These are phyloP conservation scores for Eugenia klotzschiana DNA, from an alignment of 441 rosid genomes.

Conservation along the genomic window DNA sequence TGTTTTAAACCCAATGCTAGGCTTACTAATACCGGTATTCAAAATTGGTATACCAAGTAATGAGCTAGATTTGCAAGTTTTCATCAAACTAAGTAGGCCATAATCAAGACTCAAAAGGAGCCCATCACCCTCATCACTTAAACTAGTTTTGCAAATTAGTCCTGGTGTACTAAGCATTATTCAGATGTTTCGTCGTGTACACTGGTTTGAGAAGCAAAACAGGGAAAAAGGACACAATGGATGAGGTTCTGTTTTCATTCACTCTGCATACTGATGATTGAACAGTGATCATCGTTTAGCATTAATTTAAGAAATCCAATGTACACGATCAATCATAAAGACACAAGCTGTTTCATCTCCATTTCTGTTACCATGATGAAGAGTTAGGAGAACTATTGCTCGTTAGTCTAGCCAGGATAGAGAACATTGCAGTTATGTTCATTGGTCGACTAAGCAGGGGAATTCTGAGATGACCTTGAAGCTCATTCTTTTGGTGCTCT, in stretches of 20 bases:
- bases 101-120: not conserved
- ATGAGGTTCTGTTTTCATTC: not conserved
- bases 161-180: not conserved
- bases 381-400: not conserved
- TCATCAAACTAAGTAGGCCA: not conserved
- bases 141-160: not conserved
- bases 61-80: not conserved
- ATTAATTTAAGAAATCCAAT: not conserved
- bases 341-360: not conserved
- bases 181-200: not conserved
- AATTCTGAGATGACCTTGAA: not conserved
- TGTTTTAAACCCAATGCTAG: not conserved
- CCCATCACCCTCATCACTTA: not conserved
- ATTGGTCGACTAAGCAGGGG: not conserved
- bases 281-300: not conserved
- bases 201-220: not conserved
- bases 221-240: not conserved
- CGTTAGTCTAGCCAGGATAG: not conserved
- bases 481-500: not conserved
- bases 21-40: not conserved
- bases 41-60: not conserved
- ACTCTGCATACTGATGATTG: not conserved
- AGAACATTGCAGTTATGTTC: not conserved
- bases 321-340: not conserved
- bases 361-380: not conserved